phyloP scores from a whole-genome alignment of 2,329 filamentous ascomycete species.

The Phialemoniopsis sp. region DNA sequence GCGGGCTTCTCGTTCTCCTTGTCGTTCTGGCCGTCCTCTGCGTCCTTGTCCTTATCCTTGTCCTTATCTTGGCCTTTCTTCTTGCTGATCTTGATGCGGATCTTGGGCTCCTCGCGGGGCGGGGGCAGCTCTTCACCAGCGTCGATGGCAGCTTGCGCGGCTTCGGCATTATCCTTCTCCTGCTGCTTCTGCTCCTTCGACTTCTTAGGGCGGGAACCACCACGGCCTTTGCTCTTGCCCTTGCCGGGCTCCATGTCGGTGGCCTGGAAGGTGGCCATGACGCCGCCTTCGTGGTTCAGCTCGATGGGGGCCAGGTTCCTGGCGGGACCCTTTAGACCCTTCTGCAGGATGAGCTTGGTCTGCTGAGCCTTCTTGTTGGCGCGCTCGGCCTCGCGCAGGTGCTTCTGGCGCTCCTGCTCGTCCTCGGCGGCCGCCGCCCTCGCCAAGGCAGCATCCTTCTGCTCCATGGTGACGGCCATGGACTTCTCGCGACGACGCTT shows the following conservation, averaged over 20 bases:
- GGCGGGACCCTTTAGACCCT: conserved; percentile 76
- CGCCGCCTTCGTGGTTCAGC: conserved; percentile 78
- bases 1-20: conserved; percentile 45
- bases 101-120: conserved; percentile 51
- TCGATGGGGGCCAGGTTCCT: conserved; percentile 66
- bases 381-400: conserved; percentile 80
- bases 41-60: conserved; percentile 31
- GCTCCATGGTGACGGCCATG: conserved; percentile 87
- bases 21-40: conserved; percentile 38
- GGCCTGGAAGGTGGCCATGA: conserved; percentile 78
- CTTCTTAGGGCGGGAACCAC: conserved; percentile 76
- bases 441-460: conserved; percentile 78
- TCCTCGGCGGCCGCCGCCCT: conserved; percentile 76
- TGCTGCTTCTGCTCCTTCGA: conserved; percentile 82
- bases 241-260: conserved; percentile 51
- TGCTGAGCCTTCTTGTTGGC: conserved; percentile 90
- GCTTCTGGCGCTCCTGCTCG: conserved; percentile 75
- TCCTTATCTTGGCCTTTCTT: conserved; percentile 34
- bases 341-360: conserved; percentile 81
- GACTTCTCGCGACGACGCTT: conserved; percentile 95
- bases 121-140: conserved; percentile 67
- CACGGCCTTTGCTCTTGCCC: conserved; percentile 45
- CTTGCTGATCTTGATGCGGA: conserved; percentile 60
- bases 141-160: conserved; percentile 79
- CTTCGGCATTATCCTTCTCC: conserved; percentile 79